Evolutionary conservation across 2,329 filamentous ascomycete species (phyloP).

Genomic region (Trichoderma oligosporum): DNA sequence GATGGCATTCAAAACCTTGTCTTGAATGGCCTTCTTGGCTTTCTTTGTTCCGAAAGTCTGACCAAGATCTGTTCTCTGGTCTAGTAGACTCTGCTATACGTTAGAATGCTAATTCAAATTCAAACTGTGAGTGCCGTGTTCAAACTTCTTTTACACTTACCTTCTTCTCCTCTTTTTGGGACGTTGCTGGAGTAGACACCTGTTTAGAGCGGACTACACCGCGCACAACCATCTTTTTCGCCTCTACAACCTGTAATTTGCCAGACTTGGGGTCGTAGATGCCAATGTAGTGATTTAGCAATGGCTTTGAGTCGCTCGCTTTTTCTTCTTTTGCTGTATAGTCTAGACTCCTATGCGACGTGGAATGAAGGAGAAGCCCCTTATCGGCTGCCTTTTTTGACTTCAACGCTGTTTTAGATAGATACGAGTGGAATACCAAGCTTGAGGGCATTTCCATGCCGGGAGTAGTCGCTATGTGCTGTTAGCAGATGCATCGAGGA

Average conservation of each 20-base stretch:
- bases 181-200: conserved; percentile 46
- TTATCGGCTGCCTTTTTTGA: conserved; percentile 39
- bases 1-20: conserved; percentile 69
- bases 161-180: conserved; percentile 23
- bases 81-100: conserved; percentile 49
- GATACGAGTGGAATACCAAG: conserved; percentile 48
- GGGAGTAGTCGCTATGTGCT: conserved; percentile 32
- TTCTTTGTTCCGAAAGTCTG: conserved; percentile 83
- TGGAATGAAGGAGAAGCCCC: conserved; percentile 57
- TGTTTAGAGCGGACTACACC: conserved; percentile 55
- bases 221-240: conserved; percentile 60
- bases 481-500: conserved; percentile 22
- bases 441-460: conserved; percentile 36
- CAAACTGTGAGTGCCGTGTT: too few relatives aligned
- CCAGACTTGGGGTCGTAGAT: conserved; percentile 60
- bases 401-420: conserved; percentile 37
- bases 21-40: conserved; percentile 71
- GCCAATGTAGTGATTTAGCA: conserved; percentile 62
- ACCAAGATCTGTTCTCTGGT: conserved; percentile 66
- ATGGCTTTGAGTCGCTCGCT: conserved; percentile 29
- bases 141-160: too few relatives aligned
- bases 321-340: conserved; percentile 55
- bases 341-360: conserved; percentile 53
- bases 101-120: too few relatives aligned
- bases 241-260: conserved; percentile 57